Percentiles rank a stretch among this genome's conserved stretches.
These are phyloP conservation scores for Hypseocharis bilobata DNA, from an alignment of 441 rosid species.

Conservation along the genomic window DNA sequence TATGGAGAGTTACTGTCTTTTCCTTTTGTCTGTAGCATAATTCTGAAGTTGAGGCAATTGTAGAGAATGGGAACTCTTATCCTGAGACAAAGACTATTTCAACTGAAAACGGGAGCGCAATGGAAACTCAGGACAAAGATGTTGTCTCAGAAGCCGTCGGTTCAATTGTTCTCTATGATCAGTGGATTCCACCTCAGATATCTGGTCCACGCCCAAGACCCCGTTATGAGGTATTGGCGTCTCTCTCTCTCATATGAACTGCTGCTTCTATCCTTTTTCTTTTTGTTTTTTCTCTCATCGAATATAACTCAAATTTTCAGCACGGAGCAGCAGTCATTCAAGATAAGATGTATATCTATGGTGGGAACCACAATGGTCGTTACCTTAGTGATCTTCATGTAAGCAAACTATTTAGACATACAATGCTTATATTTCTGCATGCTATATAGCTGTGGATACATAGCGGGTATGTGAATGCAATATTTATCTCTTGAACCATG, in stretches of 20 bases:
- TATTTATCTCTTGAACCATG: background rate
- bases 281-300: constrained; percentile 25
- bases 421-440: background rate
- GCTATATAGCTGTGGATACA: background rate
- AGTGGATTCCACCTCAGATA: constrained; percentile 71
- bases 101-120: constrained; percentile 50
- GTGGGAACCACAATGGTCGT: constrained; percentile 98
- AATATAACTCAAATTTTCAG: constrained; percentile 35
- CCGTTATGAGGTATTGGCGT: constrained; percentile 68
- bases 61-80: constrained; percentile 56
- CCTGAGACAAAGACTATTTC: constrained; percentile 62
- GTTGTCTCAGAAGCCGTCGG: constrained; percentile 68
- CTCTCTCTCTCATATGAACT: constrained; percentile 15
- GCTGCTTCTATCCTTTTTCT: constrained; percentile 14
- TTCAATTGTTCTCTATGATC: constrained; percentile 67
- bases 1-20: background rate
- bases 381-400: constrained; percentile 92
- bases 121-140: constrained; percentile 81
- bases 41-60: constrained; percentile 44
- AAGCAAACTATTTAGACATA: constrained; percentile 29
- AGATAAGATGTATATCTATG: constrained; percentile 85
- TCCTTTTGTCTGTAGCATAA: constrained; percentile 35
- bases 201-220: constrained; percentile 81
- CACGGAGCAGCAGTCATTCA: constrained; percentile 86
- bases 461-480: background rate